Evolutionary conservation across 768 basidiomycete species (phyloP).

Genomic region (Tulasnella sp.): DNA sequence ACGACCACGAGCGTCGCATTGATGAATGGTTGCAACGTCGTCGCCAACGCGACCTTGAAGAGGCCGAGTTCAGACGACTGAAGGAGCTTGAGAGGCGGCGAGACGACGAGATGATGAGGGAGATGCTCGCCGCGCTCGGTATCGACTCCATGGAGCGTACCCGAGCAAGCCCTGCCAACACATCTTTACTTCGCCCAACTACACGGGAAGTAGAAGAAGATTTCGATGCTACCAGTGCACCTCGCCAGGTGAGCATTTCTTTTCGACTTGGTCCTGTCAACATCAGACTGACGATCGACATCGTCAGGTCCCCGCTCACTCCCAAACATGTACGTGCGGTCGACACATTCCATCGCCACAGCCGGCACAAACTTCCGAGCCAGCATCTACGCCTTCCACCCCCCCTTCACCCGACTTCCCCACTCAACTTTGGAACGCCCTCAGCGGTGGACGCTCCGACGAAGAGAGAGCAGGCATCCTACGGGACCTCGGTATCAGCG

Average conservation of each 20-base stretch:
- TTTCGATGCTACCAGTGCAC: background rate
- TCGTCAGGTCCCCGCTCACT: background rate
- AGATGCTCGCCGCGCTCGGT: background rate
- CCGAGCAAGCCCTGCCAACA: background rate
- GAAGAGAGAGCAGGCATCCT: constrained; percentile 12
- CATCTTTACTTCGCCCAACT: background rate
- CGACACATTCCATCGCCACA: background rate
- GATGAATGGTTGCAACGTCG: background rate
- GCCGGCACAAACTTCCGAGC: background rate
- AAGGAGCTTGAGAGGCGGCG: constrained; percentile 7
- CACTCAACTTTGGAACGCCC: background rate
- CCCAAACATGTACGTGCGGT: background rate
- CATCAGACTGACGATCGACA: background rate
- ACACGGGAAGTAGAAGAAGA: background rate
- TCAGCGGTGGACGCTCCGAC: constrained; percentile 22
- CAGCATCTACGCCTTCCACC: background rate
- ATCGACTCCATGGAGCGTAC: background rate
- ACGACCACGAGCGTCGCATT: background rate
- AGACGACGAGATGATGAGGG: background rate
- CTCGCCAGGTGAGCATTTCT: background rate
- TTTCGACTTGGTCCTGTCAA: background rate
- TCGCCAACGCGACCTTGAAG: background rate
- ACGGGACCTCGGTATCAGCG: background rate
- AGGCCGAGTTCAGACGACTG: background rate
- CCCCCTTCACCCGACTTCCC: background rate